Evolutionary conservation across 169 alveolate genomes (phyloP).

Genomic region (Cryptosporidium ubiquitum): DNA sequence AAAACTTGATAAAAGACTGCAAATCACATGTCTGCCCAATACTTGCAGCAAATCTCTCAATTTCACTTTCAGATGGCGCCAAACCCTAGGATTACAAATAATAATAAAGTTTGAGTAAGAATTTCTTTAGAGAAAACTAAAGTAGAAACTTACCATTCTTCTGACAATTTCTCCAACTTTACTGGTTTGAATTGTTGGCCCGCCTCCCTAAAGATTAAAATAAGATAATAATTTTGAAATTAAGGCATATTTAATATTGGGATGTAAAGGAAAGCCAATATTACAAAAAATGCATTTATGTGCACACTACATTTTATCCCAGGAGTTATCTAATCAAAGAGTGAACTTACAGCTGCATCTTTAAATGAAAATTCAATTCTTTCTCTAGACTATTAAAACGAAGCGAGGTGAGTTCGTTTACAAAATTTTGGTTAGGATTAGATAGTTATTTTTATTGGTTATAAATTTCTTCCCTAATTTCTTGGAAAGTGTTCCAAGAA

Average conservation of each 20-base stretch:
- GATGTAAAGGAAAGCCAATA: no score
- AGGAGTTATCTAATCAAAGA: neutral
- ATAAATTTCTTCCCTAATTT: neutral
- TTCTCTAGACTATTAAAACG: conserved; percentile 15
- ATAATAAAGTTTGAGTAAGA: no score
- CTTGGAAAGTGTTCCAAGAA: neutral
- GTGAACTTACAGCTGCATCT: conserved; percentile 63
- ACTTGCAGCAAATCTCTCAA: conserved; percentile 5
- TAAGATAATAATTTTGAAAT: neutral
- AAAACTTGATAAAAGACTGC: conserved; percentile 14
- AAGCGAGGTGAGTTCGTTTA: neutral
- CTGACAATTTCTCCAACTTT: conserved; percentile 71
- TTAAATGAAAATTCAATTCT: conserved; percentile 50
- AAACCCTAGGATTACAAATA: conserved; percentile 3
- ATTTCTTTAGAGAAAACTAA: neutral
- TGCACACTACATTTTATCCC: neutral
- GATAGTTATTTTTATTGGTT: neutral
- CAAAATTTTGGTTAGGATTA: neutral
- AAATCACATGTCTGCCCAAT: conserved; percentile 65
- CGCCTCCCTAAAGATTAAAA: conserved; percentile 35
- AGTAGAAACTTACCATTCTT: conserved; percentile 36
- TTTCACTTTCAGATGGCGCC: conserved; percentile 63
- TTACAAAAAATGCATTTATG: neutral
- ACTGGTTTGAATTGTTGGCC: conserved; percentile 31
- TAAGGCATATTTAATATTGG: neutral